Base-by-base conservation (phyloP, 2,329 filamentous ascomycete genomes). In the Colletotrichum viniferum region DNA sequence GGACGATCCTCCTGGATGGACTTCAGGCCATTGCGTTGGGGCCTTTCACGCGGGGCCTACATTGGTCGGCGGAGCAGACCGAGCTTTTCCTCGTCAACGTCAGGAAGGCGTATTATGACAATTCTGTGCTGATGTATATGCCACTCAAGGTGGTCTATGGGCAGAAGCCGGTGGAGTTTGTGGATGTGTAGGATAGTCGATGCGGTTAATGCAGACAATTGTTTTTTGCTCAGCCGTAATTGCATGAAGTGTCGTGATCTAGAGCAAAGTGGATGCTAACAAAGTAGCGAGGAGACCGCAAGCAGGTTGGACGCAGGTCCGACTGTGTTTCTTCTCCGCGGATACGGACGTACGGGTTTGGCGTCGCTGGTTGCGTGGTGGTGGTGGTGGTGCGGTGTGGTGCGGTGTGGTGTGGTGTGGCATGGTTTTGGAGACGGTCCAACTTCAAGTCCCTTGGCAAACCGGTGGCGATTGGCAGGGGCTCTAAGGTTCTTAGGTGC, bases 71-170 rank as follows among this genome's bases (percentile, higher is more conserved):
- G 34, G 86, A 88, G 43, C 82, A 90, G 75, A 87, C 89, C 12
- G 86, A 90, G 77, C 76, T 87, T 14, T 88, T 88, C 75, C 84
- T 90, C 18, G 81, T 88, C 14, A 82, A 86, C 21, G 87, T 90
- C 18, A 82, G 87, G 76, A 87, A 83, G 75, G 87, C 86, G n/a
- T 89, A 88, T 77, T 82, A 83, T 77, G 87, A 88, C 70, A 86
- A 86, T 64, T 79, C 81, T 71, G 82, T 82, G 77, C 85, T 87
- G 78, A 83, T 86, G 84, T 90, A 89, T 77, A 91, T 91, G 89
- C 89, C 89, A 10, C 83, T 90, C 77, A 86, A 90, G 79, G 85
- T 91, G 67, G 83, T 90, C 14, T 90, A 89, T 77, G 89, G 86
- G 18, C 90, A 91, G 80, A 90, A 87, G 80, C 88, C 56, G 26